Evolutionary conservation across 441 rosid genomes (phyloP).

Genomic region (Sinapis alba): DNA sequence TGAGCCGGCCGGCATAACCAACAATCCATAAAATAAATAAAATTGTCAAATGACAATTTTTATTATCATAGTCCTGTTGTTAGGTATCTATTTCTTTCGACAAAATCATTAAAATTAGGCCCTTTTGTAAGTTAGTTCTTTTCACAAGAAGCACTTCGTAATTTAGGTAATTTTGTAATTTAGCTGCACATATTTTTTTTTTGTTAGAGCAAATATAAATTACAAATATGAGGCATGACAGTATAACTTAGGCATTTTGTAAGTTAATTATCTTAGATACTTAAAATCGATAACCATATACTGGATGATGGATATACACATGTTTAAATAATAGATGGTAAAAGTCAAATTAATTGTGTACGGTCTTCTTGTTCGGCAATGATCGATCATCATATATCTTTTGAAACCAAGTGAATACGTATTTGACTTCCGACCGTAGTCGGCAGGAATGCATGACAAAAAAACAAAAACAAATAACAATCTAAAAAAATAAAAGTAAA

Average conservation of each 20-base stretch:
- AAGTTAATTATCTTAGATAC: neutral
- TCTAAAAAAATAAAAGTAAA: too few relatives aligned
- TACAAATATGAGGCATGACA: neutral
- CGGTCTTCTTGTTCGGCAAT: neutral
- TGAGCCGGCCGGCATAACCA: neutral
- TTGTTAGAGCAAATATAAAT: neutral
- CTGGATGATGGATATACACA: too few relatives aligned
- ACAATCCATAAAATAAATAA: neutral
- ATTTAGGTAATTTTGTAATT: slow-evolving; percentile 26
- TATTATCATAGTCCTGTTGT: neutral
- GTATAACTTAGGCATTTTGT: neutral
- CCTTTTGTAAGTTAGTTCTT: slow-evolving; percentile 24
- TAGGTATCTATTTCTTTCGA: slow-evolving; percentile 2
- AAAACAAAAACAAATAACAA: neutral
- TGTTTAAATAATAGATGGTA: neutral
- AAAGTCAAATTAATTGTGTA: neutral
- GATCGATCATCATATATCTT: neutral
- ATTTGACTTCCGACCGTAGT: slow-evolving; percentile 25
- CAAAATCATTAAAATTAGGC: slow-evolving; percentile 27
- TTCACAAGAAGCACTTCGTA: slow-evolving; percentile 10
- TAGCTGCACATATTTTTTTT: neutral
- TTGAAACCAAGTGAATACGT: slow-evolving; percentile 10
- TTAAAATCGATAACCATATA: neutral
- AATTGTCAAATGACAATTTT: neutral
- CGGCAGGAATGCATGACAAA: slow-evolving; percentile 37